These are phyloP conservation scores for Amborella trichopoda DNA, from an alignment of 164 flowering plant species.

Conservation along the genomic window DNA sequence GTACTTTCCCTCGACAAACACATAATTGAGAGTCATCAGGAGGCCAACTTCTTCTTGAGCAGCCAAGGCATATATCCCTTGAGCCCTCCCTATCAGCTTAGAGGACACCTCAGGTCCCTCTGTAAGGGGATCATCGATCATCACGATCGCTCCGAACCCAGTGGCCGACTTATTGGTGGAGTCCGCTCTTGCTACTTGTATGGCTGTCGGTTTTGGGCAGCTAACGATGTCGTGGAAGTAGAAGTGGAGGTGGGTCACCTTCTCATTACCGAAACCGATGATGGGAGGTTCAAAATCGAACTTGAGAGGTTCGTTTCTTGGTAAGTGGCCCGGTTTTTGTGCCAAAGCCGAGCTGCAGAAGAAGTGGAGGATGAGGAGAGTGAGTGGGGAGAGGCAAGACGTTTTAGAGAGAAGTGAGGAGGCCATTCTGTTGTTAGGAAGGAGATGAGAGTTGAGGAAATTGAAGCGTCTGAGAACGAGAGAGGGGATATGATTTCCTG, in stretches of 20 bases:
- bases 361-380: no score
- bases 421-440: no score
- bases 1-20: conserved; percentile 4
- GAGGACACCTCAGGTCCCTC: conserved; percentile 2
- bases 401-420: no score
- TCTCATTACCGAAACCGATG: neutral
- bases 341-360: no score
- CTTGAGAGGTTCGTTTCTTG: no score
- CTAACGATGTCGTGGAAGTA: conserved; percentile 8
- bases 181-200: neutral
- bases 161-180: neutral
- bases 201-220: conserved; percentile 6
- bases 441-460: no score
- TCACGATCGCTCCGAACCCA: conserved; percentile 3
- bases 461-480: no score
- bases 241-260: conserved; percentile 2
- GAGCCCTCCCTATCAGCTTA: conserved; percentile 8
- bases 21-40: conserved; percentile 3
- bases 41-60: neutral
- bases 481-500: no score
- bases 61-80: conserved; percentile 6
- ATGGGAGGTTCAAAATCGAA: no score
- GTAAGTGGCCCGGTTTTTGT: no score
- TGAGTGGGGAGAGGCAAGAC: no score
- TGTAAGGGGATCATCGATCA: conserved; percentile 6